phyloP scores from a whole-genome alignment of 1,139 yeast genomes.

The Taphrina pruni region DNA sequence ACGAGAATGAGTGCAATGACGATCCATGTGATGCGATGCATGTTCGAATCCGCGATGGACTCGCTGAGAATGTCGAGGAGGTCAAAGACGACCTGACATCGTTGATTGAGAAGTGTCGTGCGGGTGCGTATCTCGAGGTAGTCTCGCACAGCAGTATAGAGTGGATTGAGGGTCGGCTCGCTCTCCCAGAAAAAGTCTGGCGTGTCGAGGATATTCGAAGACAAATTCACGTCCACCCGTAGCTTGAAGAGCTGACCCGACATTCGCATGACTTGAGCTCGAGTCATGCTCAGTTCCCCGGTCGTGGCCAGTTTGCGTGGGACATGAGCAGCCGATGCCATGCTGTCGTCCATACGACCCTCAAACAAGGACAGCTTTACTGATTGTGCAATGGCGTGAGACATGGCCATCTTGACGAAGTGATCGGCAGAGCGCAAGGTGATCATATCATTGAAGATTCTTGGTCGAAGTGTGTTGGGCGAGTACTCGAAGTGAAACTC shows the following conservation, averaged over 20 bases:
- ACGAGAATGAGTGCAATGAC: slow-evolving; percentile 82
- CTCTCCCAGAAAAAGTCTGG: slow-evolving; percentile 97
- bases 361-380: slow-evolving; percentile 90
- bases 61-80: slow-evolving; percentile 92
- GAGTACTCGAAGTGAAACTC: slow-evolving; percentile 93
- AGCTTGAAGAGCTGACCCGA: slow-evolving; percentile 88
- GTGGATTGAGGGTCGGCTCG: slow-evolving; percentile 93
- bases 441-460: slow-evolving; percentile 93
- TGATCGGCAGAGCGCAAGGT: slow-evolving; percentile 91
- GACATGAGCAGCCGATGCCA: slow-evolving; percentile 81
- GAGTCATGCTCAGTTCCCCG: slow-evolving; percentile 74
- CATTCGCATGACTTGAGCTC: slow-evolving; percentile 80
- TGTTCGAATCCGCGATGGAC: slow-evolving; percentile 88
- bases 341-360: slow-evolving; percentile 73
- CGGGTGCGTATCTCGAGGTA: slow-evolving; percentile 93
- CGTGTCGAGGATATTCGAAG: slow-evolving; percentile 88
- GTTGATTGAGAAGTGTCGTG: slow-evolving; percentile 87
- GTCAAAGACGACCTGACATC: slow-evolving; percentile 92
- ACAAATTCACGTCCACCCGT: slow-evolving; percentile 89
- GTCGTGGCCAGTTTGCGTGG: slow-evolving; percentile 90
- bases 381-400: slow-evolving; percentile 96
- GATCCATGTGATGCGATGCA: slow-evolving; percentile 86
- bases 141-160: slow-evolving; percentile 86
- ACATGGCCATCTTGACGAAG: slow-evolving; percentile 85
- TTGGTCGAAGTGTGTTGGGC: slow-evolving; percentile 76